Base-by-base conservation (phyloP, 75 land plant genomes). In the Cupressus sempervirens region DNA sequence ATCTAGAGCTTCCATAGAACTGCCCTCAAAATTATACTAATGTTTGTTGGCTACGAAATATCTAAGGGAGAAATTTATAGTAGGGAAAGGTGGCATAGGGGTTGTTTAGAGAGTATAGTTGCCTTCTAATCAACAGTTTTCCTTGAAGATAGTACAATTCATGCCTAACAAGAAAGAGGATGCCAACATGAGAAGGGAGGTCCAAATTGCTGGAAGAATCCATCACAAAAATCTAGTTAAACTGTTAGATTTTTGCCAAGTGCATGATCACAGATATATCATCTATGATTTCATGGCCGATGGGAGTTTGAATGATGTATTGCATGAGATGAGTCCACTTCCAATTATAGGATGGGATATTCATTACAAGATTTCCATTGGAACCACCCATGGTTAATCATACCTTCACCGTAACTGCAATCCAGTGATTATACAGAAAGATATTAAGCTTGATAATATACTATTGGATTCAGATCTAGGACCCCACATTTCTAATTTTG, bases 1-100 rank as follows among this genome's bases (percentile, higher is more conserved):
- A 30, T 34, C 14, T 2, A 16, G 1, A 73, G 92, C 93, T 86
- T 93, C 94, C 46, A 92, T 91, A 65, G 92, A 90, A 1, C 41
- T 90, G 38, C 81, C 93, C 35, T 88, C 81, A 70, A 34, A 88
- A 50, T 88, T 91, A 84, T 77, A 86, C 48, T 34, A 89, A 82
- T 81, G 91, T 15, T 85, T 94, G 81, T 85, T 91, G 82, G 91
- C 91, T 26, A 94, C 96, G 0, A 89, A 89, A 73, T 87, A 86
- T 65, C 82, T 94, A 16, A 83, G 86, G 48, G 91, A 87, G 30
- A 74, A 84, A 73, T 88, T 84, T 65, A 84, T 87, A 23, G 81
- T 95, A 36, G 94, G 97, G 7, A 92, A 88, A 83, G 95, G 95
- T 54, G 94, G 92, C 0, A 88, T 86, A 83, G 97, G 97, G 45